Conservation (phyloP, 495 filamentous ascomycete species). For the Penicillium taxi region DNA sequence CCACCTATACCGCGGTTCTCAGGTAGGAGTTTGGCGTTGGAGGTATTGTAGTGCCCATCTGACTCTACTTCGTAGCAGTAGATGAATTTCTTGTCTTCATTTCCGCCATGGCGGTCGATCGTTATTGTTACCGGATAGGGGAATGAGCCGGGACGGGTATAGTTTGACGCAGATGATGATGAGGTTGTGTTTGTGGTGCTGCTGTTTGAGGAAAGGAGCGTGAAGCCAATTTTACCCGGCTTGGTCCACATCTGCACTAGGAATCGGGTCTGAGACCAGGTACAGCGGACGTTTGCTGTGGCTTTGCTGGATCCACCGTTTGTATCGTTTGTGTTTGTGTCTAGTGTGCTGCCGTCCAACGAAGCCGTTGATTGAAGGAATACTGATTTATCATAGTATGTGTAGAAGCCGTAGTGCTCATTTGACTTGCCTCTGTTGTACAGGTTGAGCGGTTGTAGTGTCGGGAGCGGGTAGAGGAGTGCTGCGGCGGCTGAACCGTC, state of each 20-base stretch:
- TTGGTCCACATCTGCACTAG: slow-evolving; percentile 86
- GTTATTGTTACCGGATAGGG: slow-evolving; percentile 81
- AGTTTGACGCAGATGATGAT: slow-evolving; percentile 44
- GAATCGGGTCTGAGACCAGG: slow-evolving; percentile 77
- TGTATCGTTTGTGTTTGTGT: slow-evolving; percentile 43
- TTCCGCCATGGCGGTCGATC: slow-evolving; percentile 71
- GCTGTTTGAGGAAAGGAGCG: slow-evolving; percentile 30
- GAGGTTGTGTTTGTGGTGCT: slow-evolving; percentile 13
- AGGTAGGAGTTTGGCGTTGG: slow-evolving; percentile 45
- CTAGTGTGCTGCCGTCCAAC: slow-evolving; percentile 23
- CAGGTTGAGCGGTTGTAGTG: slow-evolving; percentile 72
- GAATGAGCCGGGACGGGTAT: slow-evolving; percentile 62
- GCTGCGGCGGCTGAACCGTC: slow-evolving; percentile 68
- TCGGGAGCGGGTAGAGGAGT: slow-evolving; percentile 55
- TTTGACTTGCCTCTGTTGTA: slow-evolving; percentile 71
- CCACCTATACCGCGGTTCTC: slow-evolving; percentile 56
- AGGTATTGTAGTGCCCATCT: slow-evolving; percentile 44
- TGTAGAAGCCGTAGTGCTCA: slow-evolving; percentile 93
- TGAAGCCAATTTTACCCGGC: slow-evolving; percentile 31
- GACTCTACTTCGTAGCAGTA: slow-evolving; percentile 58
- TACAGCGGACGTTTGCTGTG: slow-evolving; percentile 62
- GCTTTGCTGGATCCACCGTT: slow-evolving; percentile 55
- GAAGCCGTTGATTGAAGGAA: slow-evolving; percentile 55
- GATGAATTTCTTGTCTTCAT: slow-evolving; percentile 51
- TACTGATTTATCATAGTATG: slow-evolving; percentile 81